These are phyloP conservation scores for Salix viminalis DNA, from an alignment of 345 rosid species.

Conservation along the genomic window DNA sequence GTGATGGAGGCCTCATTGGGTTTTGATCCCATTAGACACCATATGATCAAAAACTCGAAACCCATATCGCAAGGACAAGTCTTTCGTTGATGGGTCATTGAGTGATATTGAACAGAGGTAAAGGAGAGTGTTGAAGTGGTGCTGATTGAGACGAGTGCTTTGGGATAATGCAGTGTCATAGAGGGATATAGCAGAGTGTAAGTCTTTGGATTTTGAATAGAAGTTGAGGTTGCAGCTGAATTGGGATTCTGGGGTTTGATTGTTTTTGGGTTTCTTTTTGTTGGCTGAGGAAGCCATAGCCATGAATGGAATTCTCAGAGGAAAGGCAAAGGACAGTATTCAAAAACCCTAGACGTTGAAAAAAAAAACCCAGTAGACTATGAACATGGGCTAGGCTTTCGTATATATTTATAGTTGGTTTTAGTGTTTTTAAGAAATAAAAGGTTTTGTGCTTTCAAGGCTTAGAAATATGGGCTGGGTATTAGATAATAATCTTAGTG, in stretches of 20 bases:
- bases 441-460: background rate
- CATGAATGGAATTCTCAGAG: background rate
- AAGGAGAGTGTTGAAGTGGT: slow-evolving; percentile 62
- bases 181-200: slow-evolving; percentile 58
- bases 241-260: slow-evolving; percentile 46
- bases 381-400: background rate
- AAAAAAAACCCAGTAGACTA: background rate
- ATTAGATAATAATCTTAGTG: no score
- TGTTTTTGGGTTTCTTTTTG: slow-evolving; percentile 42
- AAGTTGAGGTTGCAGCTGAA: slow-evolving; percentile 58
- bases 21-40: slow-evolving; percentile 38
- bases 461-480: background rate
- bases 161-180: slow-evolving; percentile 47
- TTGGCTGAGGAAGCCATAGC: slow-evolving; percentile 32
- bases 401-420: no score
- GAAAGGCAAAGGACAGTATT: background rate
- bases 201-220: slow-evolving; percentile 57
- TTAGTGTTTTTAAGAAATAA: no score
- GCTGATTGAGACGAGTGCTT: slow-evolving; percentile 43
- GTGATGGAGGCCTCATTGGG: slow-evolving; percentile 76
- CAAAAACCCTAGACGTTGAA: background rate
- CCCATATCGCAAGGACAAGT: slow-evolving; percentile 37
- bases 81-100: slow-evolving; percentile 32
- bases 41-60: slow-evolving; percentile 56
- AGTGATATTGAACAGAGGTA: slow-evolving; percentile 60